Conservation (phyloP, 805 yeast genomes). For the Saccharomycopsis sp. region DNA sequence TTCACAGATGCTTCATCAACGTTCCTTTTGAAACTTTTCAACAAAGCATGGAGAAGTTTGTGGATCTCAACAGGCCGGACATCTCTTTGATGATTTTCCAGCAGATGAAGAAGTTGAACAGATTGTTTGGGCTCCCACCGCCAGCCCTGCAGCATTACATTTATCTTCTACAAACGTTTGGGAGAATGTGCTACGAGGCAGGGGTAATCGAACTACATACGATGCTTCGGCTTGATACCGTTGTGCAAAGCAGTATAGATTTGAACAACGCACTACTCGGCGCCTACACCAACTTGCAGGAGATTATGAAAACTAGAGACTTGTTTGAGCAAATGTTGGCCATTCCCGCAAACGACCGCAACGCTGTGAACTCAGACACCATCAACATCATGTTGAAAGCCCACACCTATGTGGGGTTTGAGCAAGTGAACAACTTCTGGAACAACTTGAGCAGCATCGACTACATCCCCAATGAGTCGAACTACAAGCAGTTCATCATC, state of each 20-base stretch:
- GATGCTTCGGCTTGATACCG: slow-evolving; percentile 50
- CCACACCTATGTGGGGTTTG: slow-evolving; percentile 41
- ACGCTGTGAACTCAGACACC: slow-evolving; percentile 33
- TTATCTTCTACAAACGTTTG: slow-evolving; percentile 50
- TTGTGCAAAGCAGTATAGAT: slow-evolving; percentile 42
- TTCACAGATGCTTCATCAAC: slow-evolving; percentile 42
- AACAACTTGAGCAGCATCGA: slow-evolving; percentile 40
- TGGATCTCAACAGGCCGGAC: slow-evolving; percentile 40
- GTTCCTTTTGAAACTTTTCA: slow-evolving; percentile 51
- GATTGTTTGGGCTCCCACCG: slow-evolving; percentile 39
- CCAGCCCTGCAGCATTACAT: slow-evolving; percentile 47
- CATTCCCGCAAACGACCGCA: slow-evolving; percentile 36
- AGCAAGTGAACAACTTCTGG: slow-evolving; percentile 54
- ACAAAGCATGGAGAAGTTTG: slow-evolving; percentile 46
- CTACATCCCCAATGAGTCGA: slow-evolving; percentile 41
- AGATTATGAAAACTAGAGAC: slow-evolving; percentile 45
- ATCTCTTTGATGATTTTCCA: slow-evolving; percentile 55
- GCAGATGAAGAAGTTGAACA: slow-evolving; percentile 45
- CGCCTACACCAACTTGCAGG: slow-evolving; percentile 51
- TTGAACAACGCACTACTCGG: slow-evolving; percentile 52
- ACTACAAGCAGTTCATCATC: slow-evolving; percentile 51
- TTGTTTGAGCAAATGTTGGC: slow-evolving; percentile 49
- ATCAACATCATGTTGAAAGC: slow-evolving; percentile 56
- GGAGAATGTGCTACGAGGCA: slow-evolving; percentile 46
- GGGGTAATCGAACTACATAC: slow-evolving; percentile 58